phyloP scores from a whole-genome alignment of 352 stramenopile genomes.

The Phytophthora chlamydospora region DNA sequence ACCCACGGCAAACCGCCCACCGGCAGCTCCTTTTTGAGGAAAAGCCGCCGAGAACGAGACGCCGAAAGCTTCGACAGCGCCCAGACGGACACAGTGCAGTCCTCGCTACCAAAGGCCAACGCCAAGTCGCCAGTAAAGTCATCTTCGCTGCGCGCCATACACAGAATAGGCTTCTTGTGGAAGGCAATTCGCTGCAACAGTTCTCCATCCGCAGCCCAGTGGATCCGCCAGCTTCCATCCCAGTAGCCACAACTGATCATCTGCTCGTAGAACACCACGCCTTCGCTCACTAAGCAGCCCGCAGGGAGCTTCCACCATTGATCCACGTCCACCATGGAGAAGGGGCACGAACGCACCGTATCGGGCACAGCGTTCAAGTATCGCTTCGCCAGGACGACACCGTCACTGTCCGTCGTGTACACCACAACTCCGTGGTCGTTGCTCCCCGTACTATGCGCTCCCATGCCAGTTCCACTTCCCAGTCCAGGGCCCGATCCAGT shows the following conservation, averaged over 20 bases:
- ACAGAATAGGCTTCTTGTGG: conserved; percentile 89
- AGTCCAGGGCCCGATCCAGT: conserved; percentile 52
- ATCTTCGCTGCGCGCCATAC: conserved; percentile 85
- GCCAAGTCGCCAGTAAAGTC: conserved; percentile 87
- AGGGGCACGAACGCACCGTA: conserved; percentile 68
- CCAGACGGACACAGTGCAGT: conserved; percentile 88
- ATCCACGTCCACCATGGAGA: conserved; percentile 83
- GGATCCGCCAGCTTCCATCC: conserved; percentile 88
- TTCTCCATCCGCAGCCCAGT: conserved; percentile 87
- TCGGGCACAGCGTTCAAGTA: conserved; percentile 80
- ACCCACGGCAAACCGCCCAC: conserved; percentile 84
- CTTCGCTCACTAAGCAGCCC: conserved; percentile 74
- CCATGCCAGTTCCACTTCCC: conserved; percentile 77
- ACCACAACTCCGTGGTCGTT: conserved; percentile 72
- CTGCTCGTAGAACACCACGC: conserved; percentile 89
- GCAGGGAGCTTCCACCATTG: conserved; percentile 87
- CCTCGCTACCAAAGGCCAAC: conserved; percentile 84
- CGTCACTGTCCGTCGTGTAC: conserved; percentile 80
- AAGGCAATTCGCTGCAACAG: conserved; percentile 87
- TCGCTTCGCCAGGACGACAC: conserved; percentile 77
- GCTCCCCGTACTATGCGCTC: conserved; percentile 62
- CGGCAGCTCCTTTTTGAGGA: conserved; percentile 85
- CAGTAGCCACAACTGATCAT: conserved; percentile 91
- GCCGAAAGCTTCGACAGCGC: conserved; percentile 84
- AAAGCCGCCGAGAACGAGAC: conserved; percentile 80